Evolutionary conservation across 169 alveolate species (phyloP), one percentile per base, ranked within the genome.

Genomic region (Cryptosporidium viatorum): DNA sequence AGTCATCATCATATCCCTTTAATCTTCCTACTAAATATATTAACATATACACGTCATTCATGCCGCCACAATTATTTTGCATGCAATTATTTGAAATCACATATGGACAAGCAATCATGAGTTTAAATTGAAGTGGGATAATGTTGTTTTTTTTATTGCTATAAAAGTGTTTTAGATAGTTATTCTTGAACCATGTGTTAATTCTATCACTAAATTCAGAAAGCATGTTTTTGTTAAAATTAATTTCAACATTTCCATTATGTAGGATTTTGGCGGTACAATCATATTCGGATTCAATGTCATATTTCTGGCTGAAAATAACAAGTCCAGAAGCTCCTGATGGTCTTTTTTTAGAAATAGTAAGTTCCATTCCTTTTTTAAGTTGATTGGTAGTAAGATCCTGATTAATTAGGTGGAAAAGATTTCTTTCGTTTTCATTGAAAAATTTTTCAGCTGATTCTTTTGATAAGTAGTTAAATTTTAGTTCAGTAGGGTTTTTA

Each of bases 41-140:
- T n/a, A 71, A 16, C 48, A 55, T 50, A 23, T 26, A 71, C 60
- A 55, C 60, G 68, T 71, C 67, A 50, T 43, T 43, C 10, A 71
- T 29, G 43, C 50, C 67, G 67, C 48, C 39, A 41, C 21, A 29
- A 43, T n/a, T 8, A 12, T 29, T 65, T 14, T 65, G 71, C 71
- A 65, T 65, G 71, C 33, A 39, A 45, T 50, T 50, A 14, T 50
- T 45, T 8, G 65, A 16, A 37, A 16, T 65, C 0, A 48, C 60
- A 71, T 71, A 50, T 14, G 85, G 67, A 31, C 85, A 71, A 18
- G 85, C 85, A 71, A 71, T 51, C 16, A 51, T n/a, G 8, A 71
- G 85, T 35, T 71, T 71, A 33, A 71, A 43, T 50, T 71, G 69
- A 48, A 71, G 85, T 3, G 39, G 67, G 33, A 71, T 43, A 69